Evolutionary conservation across 2,329 filamentous ascomycete species (phyloP), one percentile per base, ranked within the genome.

Genomic region (Trichoderma sp.): DNA sequence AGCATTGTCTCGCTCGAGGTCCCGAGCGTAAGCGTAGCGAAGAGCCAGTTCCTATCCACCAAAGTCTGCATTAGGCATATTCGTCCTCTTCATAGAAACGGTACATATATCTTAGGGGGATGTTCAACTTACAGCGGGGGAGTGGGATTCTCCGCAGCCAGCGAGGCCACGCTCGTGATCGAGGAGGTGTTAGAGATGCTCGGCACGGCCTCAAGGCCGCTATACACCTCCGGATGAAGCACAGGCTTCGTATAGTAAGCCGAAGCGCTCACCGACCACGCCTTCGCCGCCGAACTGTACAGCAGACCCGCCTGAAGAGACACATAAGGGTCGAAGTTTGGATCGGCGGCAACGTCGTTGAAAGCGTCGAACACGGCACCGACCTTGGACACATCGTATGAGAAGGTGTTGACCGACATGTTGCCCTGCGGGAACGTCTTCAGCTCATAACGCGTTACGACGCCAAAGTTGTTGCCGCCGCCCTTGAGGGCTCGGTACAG

Each of bases 401-500:
- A 64, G 72, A 80, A 82, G 11, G 76, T 74, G 6, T 82, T 81
- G 43, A 81, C 83, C 80, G 82, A 83, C 69, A 85, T 77, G 2
- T 78, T 32, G 11, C 80, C 80, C 28, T 78, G 80, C 4, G 79
- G 76, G 60, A 81, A 80, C 1, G 83, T 82, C 24, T 76, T 76
- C 14, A 86, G 75, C 18, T 83, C 80, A 57, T 89, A 83, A 11
- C 84, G 85, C 11, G 84, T 81, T 5, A 90, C 86, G 4, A 90
- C 81, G n/a, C 84, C 88, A 73, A 87, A 90, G 61, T 85, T 89
- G 39, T 86, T 87, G 3, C 87, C 86, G 1, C 88, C 86, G 21
- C 87, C 87, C 47, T 83, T 81, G 1, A 89, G 81, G 2, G 87
- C 88, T 86, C 87, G 89, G 79, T 86, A 89, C 1, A 90, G 80